phyloP scores from a whole-genome alignment of 164 flowering plant species.

The Dillenia turbinata region DNA sequence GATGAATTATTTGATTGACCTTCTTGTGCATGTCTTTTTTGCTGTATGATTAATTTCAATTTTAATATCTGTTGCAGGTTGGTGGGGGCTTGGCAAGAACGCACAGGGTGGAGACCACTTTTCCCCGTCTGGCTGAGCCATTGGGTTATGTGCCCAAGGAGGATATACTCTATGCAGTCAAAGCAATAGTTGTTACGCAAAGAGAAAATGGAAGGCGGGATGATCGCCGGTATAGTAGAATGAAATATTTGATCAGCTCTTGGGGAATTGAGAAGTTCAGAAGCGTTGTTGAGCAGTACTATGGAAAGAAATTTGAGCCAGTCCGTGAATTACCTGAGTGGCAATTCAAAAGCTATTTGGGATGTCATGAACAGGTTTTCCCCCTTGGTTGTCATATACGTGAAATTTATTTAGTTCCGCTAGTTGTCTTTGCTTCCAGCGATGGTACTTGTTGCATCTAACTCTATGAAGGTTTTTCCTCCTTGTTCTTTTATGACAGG shows the following conservation, averaged over 20 bases:
- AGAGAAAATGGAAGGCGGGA: constrained; percentile 97
- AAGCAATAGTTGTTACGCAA: constrained; percentile 96
- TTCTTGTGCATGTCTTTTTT: not conserved
- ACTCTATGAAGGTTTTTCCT: not conserved
- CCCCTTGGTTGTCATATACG: not conserved
- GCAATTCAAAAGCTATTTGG: constrained; percentile 92
- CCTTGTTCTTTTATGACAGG: constrained; percentile 37
- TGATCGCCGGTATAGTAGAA: constrained; percentile 92
- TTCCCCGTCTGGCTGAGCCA: constrained; percentile 92
- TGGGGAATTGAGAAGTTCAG: constrained; percentile 99
- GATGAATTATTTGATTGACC: constrained; percentile 13
- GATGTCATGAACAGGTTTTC: constrained; percentile 95
- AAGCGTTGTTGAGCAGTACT: constrained; percentile 83
- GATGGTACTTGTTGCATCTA: not conserved
- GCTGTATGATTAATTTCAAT: not conserved
- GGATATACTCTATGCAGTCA: constrained; percentile 90
- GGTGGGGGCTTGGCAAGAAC: constrained; percentile 99
- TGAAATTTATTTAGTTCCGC: not conserved
- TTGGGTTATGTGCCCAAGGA: constrained; percentile 94
- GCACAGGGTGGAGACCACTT: constrained; percentile 79
- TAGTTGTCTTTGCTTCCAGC: not conserved
- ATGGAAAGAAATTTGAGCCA: constrained; percentile 94
- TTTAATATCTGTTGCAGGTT: constrained; percentile 50
- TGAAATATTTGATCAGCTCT: constrained; percentile 85
- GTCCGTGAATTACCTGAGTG: constrained; percentile 80